phyloP scores from a whole-genome alignment of 345 rosid species.

The Heritiera fomes region DNA sequence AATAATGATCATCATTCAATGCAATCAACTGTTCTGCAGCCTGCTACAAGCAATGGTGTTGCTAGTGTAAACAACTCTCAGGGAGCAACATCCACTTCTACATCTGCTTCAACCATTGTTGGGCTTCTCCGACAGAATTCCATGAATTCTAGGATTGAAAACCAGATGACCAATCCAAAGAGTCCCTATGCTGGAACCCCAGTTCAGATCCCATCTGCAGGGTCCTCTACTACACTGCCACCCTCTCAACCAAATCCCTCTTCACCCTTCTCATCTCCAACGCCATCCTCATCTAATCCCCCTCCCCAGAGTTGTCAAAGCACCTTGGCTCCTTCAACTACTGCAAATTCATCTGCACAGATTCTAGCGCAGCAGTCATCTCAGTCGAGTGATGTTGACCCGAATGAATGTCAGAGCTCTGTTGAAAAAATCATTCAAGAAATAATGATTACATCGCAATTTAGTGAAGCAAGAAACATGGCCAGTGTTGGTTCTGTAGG shows the following conservation, averaged over 20 bases:
- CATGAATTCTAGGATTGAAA: conserved; percentile 55
- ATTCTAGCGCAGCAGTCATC: conserved; percentile 40
- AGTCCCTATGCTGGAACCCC: conserved; percentile 48
- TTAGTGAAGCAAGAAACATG: conserved; percentile 40
- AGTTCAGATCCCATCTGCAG: conserved; percentile 50
- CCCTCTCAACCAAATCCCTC: conserved; percentile 41
- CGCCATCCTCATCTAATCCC: conserved; percentile 46
- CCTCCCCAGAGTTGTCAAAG: conserved; percentile 36
- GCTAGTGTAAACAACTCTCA: conserved; percentile 42
- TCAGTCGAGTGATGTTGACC: conserved; percentile 46
- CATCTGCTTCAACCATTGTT: conserved; percentile 43
- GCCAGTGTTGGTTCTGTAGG: conserved; percentile 38
- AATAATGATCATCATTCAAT: conserved; percentile 31
- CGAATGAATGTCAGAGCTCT: conserved; percentile 45
- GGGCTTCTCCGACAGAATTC: conserved; percentile 58
- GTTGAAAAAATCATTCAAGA: conserved; percentile 62
- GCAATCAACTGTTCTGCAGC: conserved; percentile 39
- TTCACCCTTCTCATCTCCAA: conserved; percentile 47
- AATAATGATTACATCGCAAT: conserved; percentile 48
- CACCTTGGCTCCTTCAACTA: conserved; percentile 19
- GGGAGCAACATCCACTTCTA: conserved; percentile 34
- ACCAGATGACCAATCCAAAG: conserved; percentile 39
- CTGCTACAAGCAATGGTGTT: conserved; percentile 36
- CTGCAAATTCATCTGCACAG: conserved; percentile 37
- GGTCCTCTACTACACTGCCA: conserved; percentile 50